Percentiles rank a stretch among this genome's conserved stretches.
phyloP scores from a whole-genome alignment of 805 yeast species.

The Candida insectalens region DNA sequence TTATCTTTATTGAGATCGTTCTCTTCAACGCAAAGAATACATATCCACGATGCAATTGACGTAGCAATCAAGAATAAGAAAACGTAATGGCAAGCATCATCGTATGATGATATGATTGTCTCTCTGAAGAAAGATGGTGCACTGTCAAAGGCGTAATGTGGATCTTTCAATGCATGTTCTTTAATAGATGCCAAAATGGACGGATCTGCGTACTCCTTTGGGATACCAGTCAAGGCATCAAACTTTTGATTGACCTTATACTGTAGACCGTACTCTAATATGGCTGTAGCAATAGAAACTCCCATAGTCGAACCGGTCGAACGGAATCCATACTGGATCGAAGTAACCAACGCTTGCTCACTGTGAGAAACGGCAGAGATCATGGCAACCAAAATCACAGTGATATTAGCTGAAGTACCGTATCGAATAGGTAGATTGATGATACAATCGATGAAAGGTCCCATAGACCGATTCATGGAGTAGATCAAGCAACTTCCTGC shows the following conservation, averaged over 20 bases:
- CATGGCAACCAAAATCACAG: constrained; percentile 64
- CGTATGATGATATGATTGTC: constrained; percentile 41
- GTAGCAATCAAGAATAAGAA: constrained; percentile 30
- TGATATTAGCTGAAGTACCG: constrained; percentile 58
- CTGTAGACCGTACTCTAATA: constrained; percentile 26
- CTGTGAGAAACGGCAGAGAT: constrained; percentile 64
- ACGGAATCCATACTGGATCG: constrained; percentile 71
- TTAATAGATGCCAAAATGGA: constrained; percentile 7
- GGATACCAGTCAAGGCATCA: constrained; percentile 8
- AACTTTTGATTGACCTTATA: constrained; percentile 9
- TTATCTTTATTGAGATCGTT: neutral
- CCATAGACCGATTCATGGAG: constrained; percentile 8
- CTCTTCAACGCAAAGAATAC: neutral
- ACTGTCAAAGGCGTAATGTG: constrained; percentile 17
- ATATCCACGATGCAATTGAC: neutral
- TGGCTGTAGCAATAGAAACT: constrained; percentile 39
- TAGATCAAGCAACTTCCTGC: constrained; percentile 35
- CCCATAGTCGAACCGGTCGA: constrained; percentile 48
- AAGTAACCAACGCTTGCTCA: constrained; percentile 78
- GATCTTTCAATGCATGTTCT: constrained; percentile 12
- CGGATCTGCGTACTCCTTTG: constrained; percentile 9
- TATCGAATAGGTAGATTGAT: constrained; percentile 47
- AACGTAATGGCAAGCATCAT: constrained; percentile 40
- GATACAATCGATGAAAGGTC: constrained; percentile 29
- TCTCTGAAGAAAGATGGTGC: constrained; percentile 23